phyloP scores from a whole-genome alignment of 257 asterid genomes.

The Rhazya stricta region DNA sequence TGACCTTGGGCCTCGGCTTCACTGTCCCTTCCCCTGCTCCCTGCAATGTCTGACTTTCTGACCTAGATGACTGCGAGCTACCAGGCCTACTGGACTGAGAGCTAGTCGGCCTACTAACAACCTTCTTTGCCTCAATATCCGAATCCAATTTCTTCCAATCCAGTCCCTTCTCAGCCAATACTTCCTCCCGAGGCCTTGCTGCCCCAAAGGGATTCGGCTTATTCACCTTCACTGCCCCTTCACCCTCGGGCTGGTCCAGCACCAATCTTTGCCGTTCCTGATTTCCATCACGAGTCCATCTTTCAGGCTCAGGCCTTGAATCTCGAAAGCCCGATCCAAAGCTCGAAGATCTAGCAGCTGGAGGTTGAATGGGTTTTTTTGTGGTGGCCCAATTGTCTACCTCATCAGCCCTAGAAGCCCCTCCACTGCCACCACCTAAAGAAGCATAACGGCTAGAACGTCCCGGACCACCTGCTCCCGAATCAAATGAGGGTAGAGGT shows the following conservation, averaged over 20 bases:
- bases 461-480: slow-evolving; percentile 18
- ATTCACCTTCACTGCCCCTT: slow-evolving; percentile 36
- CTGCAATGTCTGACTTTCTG: slow-evolving; percentile 39
- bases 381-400: slow-evolving; percentile 74
- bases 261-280: slow-evolving; percentile 35
- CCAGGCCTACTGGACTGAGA: slow-evolving; percentile 88
- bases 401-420: slow-evolving; percentile 77
- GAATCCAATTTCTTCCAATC: slow-evolving; percentile 87
- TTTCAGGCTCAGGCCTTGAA: slow-evolving; percentile 55
- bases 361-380: slow-evolving; percentile 49
- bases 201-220: slow-evolving; percentile 93
- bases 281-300: slow-evolving; percentile 57
- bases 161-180: slow-evolving; percentile 89
- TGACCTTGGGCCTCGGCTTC: slow-evolving; percentile 74
- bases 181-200: slow-evolving; percentile 95
- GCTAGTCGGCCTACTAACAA: slow-evolving; percentile 66
- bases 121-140: slow-evolving; percentile 64
- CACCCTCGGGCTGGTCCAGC: slow-evolving; percentile 30
- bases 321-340: slow-evolving; percentile 46
- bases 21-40: slow-evolving; percentile 37
- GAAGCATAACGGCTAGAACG: slow-evolving; percentile 48
- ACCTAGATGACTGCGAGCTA: slow-evolving; percentile 55
- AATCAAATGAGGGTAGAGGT: slow-evolving; percentile 35
- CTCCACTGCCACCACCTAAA: slow-evolving; percentile 61
- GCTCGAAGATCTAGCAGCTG: slow-evolving; percentile 35